phyloP scores from a whole-genome alignment of 1,284 basidiomycete genomes.

The Leccinum pachyderme region DNA sequence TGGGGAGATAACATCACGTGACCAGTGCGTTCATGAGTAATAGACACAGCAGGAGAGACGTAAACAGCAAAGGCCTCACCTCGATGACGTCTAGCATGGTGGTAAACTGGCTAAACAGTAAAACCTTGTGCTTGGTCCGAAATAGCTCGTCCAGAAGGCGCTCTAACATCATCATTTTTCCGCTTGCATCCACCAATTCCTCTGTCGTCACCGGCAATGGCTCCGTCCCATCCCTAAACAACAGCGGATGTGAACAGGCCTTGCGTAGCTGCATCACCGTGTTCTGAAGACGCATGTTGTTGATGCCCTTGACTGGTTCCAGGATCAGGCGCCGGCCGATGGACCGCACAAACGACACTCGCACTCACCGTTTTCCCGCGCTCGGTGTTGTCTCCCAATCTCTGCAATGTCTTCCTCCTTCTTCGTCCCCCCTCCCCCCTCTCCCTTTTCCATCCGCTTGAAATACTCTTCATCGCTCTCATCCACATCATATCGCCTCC shows the following conservation, averaged over 20 bases:
- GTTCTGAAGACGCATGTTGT: conserved; percentile 92
- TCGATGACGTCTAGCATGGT: conserved; percentile 95
- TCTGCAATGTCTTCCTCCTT: conserved; percentile 43
- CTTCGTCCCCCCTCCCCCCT: conserved; percentile 38
- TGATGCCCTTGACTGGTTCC: conserved; percentile 71
- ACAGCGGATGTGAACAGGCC: conserved; percentile 92
- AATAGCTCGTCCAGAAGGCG: conserved; percentile 87
- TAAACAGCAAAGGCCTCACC: conserved; percentile 40
- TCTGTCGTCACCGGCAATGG: conserved; percentile 47
- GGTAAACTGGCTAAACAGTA: conserved; percentile 94
- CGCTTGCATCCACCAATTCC: conserved; percentile 81
- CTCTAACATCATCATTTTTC: conserved; percentile 97
- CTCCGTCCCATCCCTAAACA: conserved; percentile 84
- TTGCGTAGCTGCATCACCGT: conserved; percentile 93
- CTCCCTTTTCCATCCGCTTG: conserved; percentile 53
- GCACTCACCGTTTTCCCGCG: conserved; percentile 55
- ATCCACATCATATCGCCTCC: conserved; percentile 30
- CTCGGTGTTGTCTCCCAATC: conserved; percentile 52
- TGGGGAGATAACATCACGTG: conserved; percentile 29
- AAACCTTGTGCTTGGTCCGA: conserved; percentile 80
- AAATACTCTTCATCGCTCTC: conserved; percentile 72
- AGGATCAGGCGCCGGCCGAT: background rate
- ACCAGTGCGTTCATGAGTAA: background rate
- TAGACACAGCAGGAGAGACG: background rate
- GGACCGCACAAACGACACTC: background rate